phyloP scores from a whole-genome alignment of 148 eudicot genomes.

The Diospyros lotus region DNA sequence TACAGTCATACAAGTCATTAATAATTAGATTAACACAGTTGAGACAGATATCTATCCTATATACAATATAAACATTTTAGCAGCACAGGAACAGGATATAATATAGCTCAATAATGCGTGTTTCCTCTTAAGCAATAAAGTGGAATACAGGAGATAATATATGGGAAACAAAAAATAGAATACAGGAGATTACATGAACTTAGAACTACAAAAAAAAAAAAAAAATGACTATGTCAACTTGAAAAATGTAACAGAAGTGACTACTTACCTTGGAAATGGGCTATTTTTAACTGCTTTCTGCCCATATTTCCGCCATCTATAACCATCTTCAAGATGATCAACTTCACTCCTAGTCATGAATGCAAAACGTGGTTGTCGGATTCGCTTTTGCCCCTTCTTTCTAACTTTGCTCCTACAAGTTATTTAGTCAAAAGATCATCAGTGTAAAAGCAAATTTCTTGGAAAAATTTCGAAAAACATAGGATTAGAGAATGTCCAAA shows the following conservation, averaged over 20 bases:
- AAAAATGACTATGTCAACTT: background rate
- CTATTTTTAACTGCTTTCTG: conserved; percentile 98
- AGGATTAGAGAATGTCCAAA: background rate
- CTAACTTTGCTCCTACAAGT: conserved; percentile 54
- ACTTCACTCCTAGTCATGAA: conserved; percentile 94
- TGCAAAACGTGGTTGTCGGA: conserved; percentile 79
- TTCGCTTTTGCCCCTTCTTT: conserved; percentile 78
- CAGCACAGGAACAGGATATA: too few relatives aligned
- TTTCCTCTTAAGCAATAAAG: too few relatives aligned
- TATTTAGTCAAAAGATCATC: background rate
- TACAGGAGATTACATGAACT: too few relatives aligned
- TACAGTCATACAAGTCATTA: too few relatives aligned
- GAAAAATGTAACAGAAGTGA: background rate
- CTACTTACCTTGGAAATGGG: conserved; percentile 79
- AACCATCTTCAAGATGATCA: conserved; percentile 98
- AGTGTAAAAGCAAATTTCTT: background rate
- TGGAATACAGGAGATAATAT: too few relatives aligned
- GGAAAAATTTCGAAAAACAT: background rate
- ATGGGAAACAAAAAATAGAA: too few relatives aligned
- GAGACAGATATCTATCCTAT: too few relatives aligned
- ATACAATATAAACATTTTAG: too few relatives aligned
- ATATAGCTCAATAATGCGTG: too few relatives aligned
- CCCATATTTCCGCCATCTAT: conserved; percentile 94
- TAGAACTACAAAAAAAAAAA: background rate
- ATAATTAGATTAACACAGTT: too few relatives aligned